Conservation (phyloP, 1,284 basidiomycete genomes). For the Hortiboletus rubellus region DNA sequence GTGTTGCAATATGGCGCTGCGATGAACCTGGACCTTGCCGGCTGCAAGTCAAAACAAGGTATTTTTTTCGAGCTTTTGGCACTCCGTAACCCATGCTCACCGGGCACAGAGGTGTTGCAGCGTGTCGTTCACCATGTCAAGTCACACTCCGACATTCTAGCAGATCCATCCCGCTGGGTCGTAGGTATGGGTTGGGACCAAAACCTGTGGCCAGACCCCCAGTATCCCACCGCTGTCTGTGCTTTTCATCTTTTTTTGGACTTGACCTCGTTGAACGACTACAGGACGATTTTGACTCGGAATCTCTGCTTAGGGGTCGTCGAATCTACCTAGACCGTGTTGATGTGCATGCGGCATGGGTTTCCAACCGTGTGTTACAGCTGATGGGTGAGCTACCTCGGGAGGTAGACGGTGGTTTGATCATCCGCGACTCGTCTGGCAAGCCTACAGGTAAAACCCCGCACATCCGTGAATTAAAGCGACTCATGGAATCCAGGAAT, state of each 20-base stretch:
- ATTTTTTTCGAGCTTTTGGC: background rate
- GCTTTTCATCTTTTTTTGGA: background rate
- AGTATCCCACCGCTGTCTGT: conserved; percentile 79
- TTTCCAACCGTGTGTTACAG: conserved; percentile 68
- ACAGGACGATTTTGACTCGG: conserved; percentile 61
- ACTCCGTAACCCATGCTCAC: background rate
- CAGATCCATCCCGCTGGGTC: conserved; percentile 67
- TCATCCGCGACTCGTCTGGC: conserved; percentile 64
- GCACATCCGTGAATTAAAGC: background rate
- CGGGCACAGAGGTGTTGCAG: conserved; percentile 56
- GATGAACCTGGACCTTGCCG: conserved; percentile 63
- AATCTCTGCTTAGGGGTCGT: conserved; percentile 61
- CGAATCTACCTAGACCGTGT: conserved; percentile 73
- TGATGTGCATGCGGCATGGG: conserved; percentile 86
- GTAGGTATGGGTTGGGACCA: conserved; percentile 94
- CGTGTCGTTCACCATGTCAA: conserved; percentile 64
- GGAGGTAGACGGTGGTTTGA: conserved; percentile 71
- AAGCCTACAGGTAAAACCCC: conserved; percentile 65
- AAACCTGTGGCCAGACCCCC: conserved; percentile 65
- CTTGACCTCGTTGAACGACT: background rate
- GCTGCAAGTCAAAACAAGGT: conserved; percentile 62
- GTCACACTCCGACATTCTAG: conserved; percentile 53
- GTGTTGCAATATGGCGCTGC: conserved; percentile 67
- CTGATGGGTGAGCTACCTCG: conserved; percentile 56
- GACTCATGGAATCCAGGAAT: conserved; percentile 45